phyloP scores from a whole-genome alignment of 192 early-diverging fungal species.

The Umbelopsis sp. region DNA sequence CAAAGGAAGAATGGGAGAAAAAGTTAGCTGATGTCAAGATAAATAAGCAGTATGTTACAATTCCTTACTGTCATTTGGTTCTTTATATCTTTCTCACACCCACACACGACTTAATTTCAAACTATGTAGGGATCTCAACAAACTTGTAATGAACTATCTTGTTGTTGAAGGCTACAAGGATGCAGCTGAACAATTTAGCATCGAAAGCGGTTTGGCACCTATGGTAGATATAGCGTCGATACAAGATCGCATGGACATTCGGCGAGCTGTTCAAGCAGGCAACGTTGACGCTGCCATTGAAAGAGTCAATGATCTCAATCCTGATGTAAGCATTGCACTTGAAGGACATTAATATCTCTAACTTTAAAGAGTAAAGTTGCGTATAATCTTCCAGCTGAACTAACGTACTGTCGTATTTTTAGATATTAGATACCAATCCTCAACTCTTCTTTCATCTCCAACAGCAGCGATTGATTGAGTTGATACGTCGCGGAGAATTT shows the following conservation, averaged over 20 bases:
- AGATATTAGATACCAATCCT: constrained; percentile 95
- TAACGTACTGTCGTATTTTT: neutral
- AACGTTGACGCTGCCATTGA: constrained; percentile 94
- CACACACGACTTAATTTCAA: neutral
- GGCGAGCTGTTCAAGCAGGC: constrained; percentile 88
- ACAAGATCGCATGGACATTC: constrained; percentile 93
- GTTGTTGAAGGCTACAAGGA: constrained; percentile 99
- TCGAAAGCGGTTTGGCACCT: constrained; percentile 81
- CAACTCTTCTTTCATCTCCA: constrained; percentile 94
- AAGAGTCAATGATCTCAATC: constrained; percentile 97
- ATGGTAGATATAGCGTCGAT: constrained; percentile 86
- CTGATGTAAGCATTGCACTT: constrained; percentile 67
- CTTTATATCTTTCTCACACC: neutral
- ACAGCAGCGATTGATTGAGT: constrained; percentile 96
- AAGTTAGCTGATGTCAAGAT: constrained; percentile 82
- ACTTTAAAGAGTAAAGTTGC: neutral
- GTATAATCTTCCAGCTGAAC: neutral
- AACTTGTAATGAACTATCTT: constrained; percentile 98
- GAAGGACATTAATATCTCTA: neutral
- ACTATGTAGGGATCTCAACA: constrained; percentile 83
- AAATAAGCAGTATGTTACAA: constrained; percentile 69
- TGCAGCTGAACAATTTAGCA: constrained; percentile 94
- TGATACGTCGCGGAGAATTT: constrained; percentile 81
- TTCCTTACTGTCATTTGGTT: constrained; percentile 15
- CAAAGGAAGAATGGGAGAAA: constrained; percentile 83